These are phyloP conservation scores for Nemania sp. DNA, from an alignment of 2,329 filamentous ascomycete species.

Conservation along the genomic window DNA sequence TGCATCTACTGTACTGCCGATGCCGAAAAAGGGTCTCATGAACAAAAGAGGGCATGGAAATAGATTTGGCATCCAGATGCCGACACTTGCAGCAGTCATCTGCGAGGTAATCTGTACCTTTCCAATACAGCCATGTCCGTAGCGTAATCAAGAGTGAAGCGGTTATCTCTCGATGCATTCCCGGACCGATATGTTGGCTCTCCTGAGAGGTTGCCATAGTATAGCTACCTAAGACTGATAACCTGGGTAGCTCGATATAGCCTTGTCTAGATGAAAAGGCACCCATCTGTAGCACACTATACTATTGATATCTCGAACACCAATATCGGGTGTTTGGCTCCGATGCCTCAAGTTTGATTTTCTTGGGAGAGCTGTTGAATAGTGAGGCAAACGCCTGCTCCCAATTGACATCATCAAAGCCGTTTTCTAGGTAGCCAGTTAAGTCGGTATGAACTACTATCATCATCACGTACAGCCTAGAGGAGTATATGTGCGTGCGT, in stretches of 20 bases:
- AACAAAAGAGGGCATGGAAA: neutral
- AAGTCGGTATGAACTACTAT: neutral
- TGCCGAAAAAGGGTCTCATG: too few relatives aligned
- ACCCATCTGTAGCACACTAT: too few relatives aligned
- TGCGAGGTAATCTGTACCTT: conserved; percentile 18
- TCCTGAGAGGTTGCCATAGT: neutral
- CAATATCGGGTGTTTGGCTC: neutral
- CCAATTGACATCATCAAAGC: conserved; percentile 15
- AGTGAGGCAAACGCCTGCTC: conserved; percentile 8
- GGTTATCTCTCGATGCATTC: conserved; percentile 4
- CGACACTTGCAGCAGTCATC: conserved; percentile 24
- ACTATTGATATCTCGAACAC: too few relatives aligned
- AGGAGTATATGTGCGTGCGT: conserved; percentile 12
- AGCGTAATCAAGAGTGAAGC: neutral
- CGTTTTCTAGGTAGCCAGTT: neutral
- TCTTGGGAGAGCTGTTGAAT: neutral
- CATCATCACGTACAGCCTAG: neutral
- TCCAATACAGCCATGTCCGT: neutral
- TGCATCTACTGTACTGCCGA: too few relatives aligned
- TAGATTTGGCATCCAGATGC: conserved; percentile 16
- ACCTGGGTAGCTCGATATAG: too few relatives aligned
- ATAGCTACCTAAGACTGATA: too few relatives aligned
- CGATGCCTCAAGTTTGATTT: neutral
- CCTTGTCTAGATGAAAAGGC: too few relatives aligned
- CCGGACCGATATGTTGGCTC: neutral